These are phyloP conservation scores for Pythium sukuiense DNA, from an alignment of 352 stramenopile species.

Conservation along the genomic window DNA sequence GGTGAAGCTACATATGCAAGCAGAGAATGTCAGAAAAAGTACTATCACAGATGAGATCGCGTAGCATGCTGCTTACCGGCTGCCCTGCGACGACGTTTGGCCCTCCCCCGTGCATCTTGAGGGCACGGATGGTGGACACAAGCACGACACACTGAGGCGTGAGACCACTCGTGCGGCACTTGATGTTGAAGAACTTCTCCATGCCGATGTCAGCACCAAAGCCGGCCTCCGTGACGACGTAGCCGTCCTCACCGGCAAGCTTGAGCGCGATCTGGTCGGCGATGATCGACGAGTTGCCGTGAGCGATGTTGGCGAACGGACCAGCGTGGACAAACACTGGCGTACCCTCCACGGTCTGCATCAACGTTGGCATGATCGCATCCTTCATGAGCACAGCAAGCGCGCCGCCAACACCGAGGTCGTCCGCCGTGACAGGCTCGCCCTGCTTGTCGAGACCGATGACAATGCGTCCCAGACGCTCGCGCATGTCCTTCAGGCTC, in stretches of 20 bases:
- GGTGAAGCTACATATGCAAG: slow-evolving; percentile 37
- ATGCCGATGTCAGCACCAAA: slow-evolving; percentile 98
- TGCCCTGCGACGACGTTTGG: slow-evolving; percentile 94
- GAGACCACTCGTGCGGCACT: slow-evolving; percentile 94
- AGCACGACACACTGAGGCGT: slow-evolving; percentile 97
- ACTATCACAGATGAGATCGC: not conserved
- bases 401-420: slow-evolving; percentile 95
- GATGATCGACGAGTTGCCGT: slow-evolving; percentile 97
- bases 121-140: slow-evolving; percentile 96
- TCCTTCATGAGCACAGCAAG: slow-evolving; percentile 98
- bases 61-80: slow-evolving; percentile 51
- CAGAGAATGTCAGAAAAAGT: not conserved
- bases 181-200: slow-evolving; percentile 99
- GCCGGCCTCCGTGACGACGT: slow-evolving; percentile 96
- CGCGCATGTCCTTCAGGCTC: slow-evolving; percentile 92
- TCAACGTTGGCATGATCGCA: slow-evolving; percentile 96
- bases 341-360: slow-evolving; percentile 97
- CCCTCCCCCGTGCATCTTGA: slow-evolving; percentile 99
- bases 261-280: slow-evolving; percentile 94
- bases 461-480: slow-evolving; percentile 94
- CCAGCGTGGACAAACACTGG: slow-evolving; percentile 97
- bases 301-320: slow-evolving; percentile 98
- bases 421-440: slow-evolving; percentile 94
- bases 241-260: slow-evolving; percentile 95
- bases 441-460: slow-evolving; percentile 86